These are phyloP conservation scores for Melampsora americana DNA, from an alignment of 1,284 basidiomycete species.

Conservation along the genomic window DNA sequence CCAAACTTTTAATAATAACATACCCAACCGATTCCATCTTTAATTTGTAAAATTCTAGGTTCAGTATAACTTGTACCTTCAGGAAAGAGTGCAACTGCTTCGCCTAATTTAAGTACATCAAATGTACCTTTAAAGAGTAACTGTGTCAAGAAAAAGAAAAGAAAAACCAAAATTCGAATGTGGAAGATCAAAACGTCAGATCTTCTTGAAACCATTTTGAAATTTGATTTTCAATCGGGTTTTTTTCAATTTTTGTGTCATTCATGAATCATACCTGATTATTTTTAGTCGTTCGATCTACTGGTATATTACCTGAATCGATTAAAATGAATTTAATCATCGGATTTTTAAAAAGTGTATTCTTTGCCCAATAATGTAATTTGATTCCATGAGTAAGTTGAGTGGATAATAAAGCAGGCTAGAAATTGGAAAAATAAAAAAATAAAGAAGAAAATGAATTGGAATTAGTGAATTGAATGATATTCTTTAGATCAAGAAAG, in stretches of 20 bases:
- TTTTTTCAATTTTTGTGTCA: too few relatives aligned
- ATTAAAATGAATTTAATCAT: slow-evolving; percentile 32
- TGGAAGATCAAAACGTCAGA: too few relatives aligned
- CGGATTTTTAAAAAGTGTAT: slow-evolving; percentile 40
- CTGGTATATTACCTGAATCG: slow-evolving; percentile 42
- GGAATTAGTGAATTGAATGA: too few relatives aligned
- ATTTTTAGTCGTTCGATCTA: slow-evolving; percentile 38
- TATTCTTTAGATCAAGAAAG: too few relatives aligned
- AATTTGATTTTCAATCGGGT: too few relatives aligned
- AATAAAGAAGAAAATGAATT: too few relatives aligned
- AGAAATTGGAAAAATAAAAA: too few relatives aligned
- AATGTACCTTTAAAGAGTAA: slow-evolving; percentile 42
- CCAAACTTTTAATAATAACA: neutral
- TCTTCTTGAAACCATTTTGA: too few relatives aligned
- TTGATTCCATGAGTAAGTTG: slow-evolving; percentile 28
- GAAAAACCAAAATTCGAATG: neutral
- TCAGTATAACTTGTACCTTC: slow-evolving; percentile 41
- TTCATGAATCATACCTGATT: too few relatives aligned
- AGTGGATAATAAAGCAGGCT: slow-evolving; percentile 32
- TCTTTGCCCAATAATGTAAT: slow-evolving; percentile 43
- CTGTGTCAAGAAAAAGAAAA: slow-evolving; percentile 3
- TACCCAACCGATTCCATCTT: slow-evolving; percentile 42
- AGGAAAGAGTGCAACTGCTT: slow-evolving; percentile 38
- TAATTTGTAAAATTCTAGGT: slow-evolving; percentile 35
- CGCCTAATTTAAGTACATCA: slow-evolving; percentile 43